Conservation (phyloP, 805 yeast genomes). For the Kodamaea kakaduensis region DNA sequence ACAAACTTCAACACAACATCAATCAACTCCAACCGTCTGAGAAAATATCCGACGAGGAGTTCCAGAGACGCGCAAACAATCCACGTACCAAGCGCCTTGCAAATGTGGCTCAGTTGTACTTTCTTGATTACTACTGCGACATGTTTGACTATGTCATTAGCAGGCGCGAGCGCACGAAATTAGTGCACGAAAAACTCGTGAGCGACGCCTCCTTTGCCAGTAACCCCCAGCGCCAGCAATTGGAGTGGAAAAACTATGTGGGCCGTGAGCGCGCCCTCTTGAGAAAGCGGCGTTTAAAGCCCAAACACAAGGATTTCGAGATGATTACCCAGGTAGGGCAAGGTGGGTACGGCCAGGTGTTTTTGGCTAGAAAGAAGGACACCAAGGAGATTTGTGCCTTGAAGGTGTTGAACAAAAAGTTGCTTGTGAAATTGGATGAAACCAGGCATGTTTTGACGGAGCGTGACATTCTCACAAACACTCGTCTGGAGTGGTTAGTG, state of each 20-base stretch:
- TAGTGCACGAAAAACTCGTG: slow-evolving; percentile 59
- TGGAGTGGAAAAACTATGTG: slow-evolving; percentile 69
- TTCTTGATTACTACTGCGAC: slow-evolving; percentile 93
- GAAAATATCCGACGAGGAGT: slow-evolving; percentile 37
- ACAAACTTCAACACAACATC: slow-evolving; percentile 25
- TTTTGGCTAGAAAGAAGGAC: slow-evolving; percentile 88
- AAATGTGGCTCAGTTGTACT: slow-evolving; percentile 89
- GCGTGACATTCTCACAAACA: slow-evolving; percentile 93
- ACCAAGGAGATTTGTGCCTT: slow-evolving; percentile 94
- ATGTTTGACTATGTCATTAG: slow-evolving; percentile 87
- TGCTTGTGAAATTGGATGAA: slow-evolving; percentile 85
- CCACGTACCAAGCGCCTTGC: slow-evolving; percentile 82
- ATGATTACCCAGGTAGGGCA: slow-evolving; percentile 98
- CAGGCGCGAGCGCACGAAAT: slow-evolving; percentile 75
- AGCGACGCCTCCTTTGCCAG: slow-evolving; percentile 42
- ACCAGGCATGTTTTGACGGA: slow-evolving; percentile 94
- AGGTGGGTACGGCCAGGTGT: slow-evolving; percentile 99
- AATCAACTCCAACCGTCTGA: slow-evolving; percentile 29
- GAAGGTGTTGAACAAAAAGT: slow-evolving; percentile 82
- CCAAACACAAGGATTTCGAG: slow-evolving; percentile 92
- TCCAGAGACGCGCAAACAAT: slow-evolving; percentile 55
- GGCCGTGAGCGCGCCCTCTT: slow-evolving; percentile 81
- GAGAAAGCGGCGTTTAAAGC: slow-evolving; percentile 85
- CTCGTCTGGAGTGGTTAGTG: slow-evolving; percentile 94
- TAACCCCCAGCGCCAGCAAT: slow-evolving; percentile 33